Evolutionary conservation across 164 flowering plant species (phyloP), one percentile per base, ranked within the genome.

Genomic region (Nelumbo lutea): DNA sequence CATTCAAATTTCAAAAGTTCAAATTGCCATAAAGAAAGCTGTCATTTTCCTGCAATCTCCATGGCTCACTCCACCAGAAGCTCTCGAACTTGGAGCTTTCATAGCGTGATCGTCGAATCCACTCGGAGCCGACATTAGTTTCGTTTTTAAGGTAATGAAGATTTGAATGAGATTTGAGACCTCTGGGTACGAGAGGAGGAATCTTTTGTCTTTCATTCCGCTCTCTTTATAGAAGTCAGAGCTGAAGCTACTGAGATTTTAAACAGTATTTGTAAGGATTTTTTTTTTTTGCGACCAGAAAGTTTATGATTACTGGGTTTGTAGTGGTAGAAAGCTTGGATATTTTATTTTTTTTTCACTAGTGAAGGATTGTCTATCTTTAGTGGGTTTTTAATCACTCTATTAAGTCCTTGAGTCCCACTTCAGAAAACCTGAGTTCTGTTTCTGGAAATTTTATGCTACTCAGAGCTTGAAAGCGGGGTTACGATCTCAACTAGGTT

Each of bases 1-100:
- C 3, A n/a, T 43, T 44, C 64, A 61, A 61, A 68, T 53, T 70
- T 62, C 72, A 69, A 69, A 61, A 52, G 10, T 62, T 69, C 59
- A 51, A 69, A 69, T 51, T 11, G 43, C 61, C 42, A 44, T 27
- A 44, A 55, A 70, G 55, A 48, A 57, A 42, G 42, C 50, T 48
- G 58, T 52, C 62, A 4, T 47, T 67, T 61, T 40, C 53, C 15
- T 44, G 59, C 38, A 15, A 59, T 9, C 42, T 48, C 57, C 57
- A 27, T 27, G 27, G 27, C 27, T 27, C 27, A 27, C 27, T 27
- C 27, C 27, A 27, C 27, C 27, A 27, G 27, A 27, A 27, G 6
- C 66, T 66, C 72, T 62, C 72, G 72, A 53, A 53, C 43, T 13
- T 5, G 50, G 61, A 53, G 67, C 61, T 63, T 5, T 43, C 59